Evolutionary conservation across 768 basidiomycete species (phyloP).

Genomic region (Sarcomyxa edulis): DNA sequence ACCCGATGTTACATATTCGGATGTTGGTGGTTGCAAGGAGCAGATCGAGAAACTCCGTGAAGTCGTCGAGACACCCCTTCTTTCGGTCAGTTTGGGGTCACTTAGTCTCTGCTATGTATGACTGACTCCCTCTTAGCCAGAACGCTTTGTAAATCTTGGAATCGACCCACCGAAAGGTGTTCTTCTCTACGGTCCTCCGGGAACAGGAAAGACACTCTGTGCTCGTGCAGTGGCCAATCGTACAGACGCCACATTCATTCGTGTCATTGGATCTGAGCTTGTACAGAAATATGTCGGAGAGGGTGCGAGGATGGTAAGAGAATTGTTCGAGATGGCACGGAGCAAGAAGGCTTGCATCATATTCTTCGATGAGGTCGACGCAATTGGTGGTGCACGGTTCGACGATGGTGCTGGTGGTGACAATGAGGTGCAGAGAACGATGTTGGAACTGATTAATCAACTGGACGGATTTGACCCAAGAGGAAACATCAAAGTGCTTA

Average conservation of each 20-base stretch:
- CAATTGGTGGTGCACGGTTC: slow-evolving; percentile 95
- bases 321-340: slow-evolving; percentile 98
- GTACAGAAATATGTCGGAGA: slow-evolving; percentile 99
- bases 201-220: slow-evolving; percentile 98
- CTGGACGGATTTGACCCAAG: slow-evolving; percentile 97
- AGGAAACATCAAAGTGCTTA: slow-evolving; percentile 99
- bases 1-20: slow-evolving; percentile 96
- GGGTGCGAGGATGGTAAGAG: slow-evolving; percentile 97
- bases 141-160: slow-evolving; percentile 95
- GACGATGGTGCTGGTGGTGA: slow-evolving; percentile 99
- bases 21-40: slow-evolving; percentile 98
- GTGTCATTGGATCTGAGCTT: slow-evolving; percentile 97
- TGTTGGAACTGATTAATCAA: slow-evolving; percentile 99
- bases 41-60: slow-evolving; percentile 99
- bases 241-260: slow-evolving; percentile 98
- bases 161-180: slow-evolving; percentile 99
- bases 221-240: slow-evolving; percentile 98
- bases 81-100: slow-evolving; percentile 59
- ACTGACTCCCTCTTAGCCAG: slow-evolving; percentile 63
- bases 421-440: slow-evolving; percentile 98
- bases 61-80: slow-evolving; percentile 93
- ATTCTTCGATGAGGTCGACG: slow-evolving; percentile 99
- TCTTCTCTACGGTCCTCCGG: slow-evolving; percentile 90
- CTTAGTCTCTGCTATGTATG: neutral
- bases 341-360: slow-evolving; percentile 99